Conservation (phyloP, 192 early-diverging fungal genomes). For the Umbelopsis isabellina region DNA sequence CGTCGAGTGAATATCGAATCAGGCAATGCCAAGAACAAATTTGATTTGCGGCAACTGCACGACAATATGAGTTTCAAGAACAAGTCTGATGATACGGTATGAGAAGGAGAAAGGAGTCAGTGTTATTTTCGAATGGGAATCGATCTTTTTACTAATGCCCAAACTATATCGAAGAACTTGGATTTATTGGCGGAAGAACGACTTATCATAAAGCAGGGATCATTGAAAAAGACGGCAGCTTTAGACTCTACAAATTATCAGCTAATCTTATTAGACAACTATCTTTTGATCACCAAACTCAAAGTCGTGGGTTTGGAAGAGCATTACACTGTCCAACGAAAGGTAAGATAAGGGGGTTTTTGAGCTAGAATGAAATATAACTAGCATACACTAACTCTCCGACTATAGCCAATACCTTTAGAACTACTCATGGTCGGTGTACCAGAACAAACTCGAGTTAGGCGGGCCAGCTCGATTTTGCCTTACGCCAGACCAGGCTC, state of each 20-base stretch:
- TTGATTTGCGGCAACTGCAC: constrained; percentile 79
- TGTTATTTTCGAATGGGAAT: not conserved
- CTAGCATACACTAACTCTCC: constrained; percentile 23
- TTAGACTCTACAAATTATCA: constrained; percentile 70
- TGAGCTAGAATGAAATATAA: no score
- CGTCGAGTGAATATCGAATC: constrained; percentile 83
- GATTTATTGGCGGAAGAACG: constrained; percentile 72
- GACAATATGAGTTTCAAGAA: constrained; percentile 43
- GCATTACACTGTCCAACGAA: constrained; percentile 62
- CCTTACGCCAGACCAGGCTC: constrained; percentile 31
- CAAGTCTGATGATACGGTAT: constrained; percentile 27
- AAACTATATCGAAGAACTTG: constrained; percentile 64
- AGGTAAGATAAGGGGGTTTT: constrained; percentile 33
- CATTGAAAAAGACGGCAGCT: constrained; percentile 66
- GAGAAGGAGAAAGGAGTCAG: not conserved
- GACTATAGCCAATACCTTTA: constrained; percentile 80
- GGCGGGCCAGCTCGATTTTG: constrained; percentile 33
- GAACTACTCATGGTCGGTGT: constrained; percentile 65
- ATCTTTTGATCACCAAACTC: constrained; percentile 73
- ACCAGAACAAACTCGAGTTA: constrained; percentile 31
- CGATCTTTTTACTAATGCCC: constrained; percentile 24
- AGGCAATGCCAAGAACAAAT: constrained; percentile 85
- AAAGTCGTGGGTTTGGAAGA: constrained; percentile 64
- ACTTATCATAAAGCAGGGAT: constrained; percentile 77
- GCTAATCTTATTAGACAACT: constrained; percentile 89